Evolutionary conservation across 805 yeast genomes (phyloP).

Genomic region (Scheffersomyces spartinae): DNA sequence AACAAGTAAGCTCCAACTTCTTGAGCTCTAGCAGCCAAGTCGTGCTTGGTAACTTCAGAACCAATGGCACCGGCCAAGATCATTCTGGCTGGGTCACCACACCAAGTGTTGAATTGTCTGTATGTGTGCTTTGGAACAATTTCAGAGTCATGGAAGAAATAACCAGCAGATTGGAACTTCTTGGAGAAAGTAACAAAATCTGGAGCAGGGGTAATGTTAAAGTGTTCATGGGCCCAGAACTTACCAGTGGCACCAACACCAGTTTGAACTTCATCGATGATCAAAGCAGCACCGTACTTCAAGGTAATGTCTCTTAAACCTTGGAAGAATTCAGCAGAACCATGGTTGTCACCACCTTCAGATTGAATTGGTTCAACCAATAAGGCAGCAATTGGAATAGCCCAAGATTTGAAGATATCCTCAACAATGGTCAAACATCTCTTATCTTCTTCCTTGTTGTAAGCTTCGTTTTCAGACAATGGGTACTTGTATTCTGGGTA

Average conservation of each 20-base stretch:
- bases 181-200: slow-evolving; percentile 64
- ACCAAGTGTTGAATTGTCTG: slow-evolving; percentile 72
- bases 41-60: slow-evolving; percentile 39
- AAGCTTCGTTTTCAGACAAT: slow-evolving; percentile 20
- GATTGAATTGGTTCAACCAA: slow-evolving; percentile 56
- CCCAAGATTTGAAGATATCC: slow-evolving; percentile 22
- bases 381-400: slow-evolving; percentile 38
- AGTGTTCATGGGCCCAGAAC: slow-evolving; percentile 66
- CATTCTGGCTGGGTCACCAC: slow-evolving; percentile 66
- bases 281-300: slow-evolving; percentile 46
- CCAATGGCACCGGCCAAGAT: slow-evolving; percentile 50
- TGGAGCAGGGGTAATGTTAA: slow-evolving; percentile 48
- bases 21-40: slow-evolving; percentile 36
- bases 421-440: slow-evolving; percentile 36
- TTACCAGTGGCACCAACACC: slow-evolving; percentile 68
- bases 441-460: slow-evolving; percentile 36
- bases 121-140: slow-evolving; percentile 51
- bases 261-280: slow-evolving; percentile 65
- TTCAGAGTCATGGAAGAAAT: slow-evolving; percentile 47
- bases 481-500: slow-evolving; percentile 33
- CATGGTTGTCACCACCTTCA: slow-evolving; percentile 73
- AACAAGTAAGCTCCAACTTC: slow-evolving; percentile 46
- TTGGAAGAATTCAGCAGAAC: slow-evolving; percentile 49
- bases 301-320: slow-evolving; percentile 48
- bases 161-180: slow-evolving; percentile 66